phyloP scores from a whole-genome alignment of 2,329 filamentous ascomycete species.

The Claviceps pusilla region DNA sequence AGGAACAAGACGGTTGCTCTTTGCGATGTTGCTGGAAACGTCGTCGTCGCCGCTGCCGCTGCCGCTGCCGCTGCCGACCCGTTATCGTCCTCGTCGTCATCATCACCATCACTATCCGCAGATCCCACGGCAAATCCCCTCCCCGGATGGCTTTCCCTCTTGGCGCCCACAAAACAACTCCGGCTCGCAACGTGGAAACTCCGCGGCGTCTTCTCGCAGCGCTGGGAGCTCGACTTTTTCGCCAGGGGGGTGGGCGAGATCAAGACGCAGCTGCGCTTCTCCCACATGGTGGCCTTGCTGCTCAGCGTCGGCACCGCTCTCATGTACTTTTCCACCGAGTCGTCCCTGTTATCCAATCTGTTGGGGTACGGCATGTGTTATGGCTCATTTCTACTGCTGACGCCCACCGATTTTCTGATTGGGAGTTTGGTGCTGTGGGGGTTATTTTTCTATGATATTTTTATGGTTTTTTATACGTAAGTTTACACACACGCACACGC shows the following conservation, averaged over 20 bases:
- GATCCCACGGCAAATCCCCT: constrained; percentile 15
- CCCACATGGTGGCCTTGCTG: constrained; percentile 40
- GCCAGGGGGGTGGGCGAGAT: constrained; percentile 36
- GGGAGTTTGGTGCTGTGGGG: constrained; percentile 63
- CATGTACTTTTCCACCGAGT: constrained; percentile 51
- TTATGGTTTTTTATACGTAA: constrained; percentile 76
- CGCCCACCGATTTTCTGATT: constrained; percentile 74
- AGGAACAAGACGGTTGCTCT: constrained; percentile 22
- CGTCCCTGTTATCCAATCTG: constrained; percentile 57
- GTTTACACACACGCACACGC: constrained; percentile 14
- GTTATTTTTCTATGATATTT: constrained; percentile 88
- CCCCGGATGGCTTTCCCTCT: constrained; percentile 20
- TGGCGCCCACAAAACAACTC: constrained; percentile 13
- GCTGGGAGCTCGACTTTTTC: constrained; percentile 35
- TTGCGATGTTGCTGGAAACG: constrained; percentile 21
- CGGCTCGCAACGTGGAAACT: constrained; percentile 29
- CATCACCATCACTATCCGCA: neutral
- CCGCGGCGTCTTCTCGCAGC: constrained; percentile 33
- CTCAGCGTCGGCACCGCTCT: constrained; percentile 39
- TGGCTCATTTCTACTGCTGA: constrained; percentile 65
- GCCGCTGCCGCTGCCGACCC: constrained; percentile 7
- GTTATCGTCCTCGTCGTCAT: neutral
- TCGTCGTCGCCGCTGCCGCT: constrained; percentile 10
- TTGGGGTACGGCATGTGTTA: constrained; percentile 83
- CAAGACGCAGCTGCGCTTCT: constrained; percentile 38